Base-by-base conservation (phyloP, 2,329 filamentous ascomycete species). In the Colletotrichum cordylinicola region DNA sequence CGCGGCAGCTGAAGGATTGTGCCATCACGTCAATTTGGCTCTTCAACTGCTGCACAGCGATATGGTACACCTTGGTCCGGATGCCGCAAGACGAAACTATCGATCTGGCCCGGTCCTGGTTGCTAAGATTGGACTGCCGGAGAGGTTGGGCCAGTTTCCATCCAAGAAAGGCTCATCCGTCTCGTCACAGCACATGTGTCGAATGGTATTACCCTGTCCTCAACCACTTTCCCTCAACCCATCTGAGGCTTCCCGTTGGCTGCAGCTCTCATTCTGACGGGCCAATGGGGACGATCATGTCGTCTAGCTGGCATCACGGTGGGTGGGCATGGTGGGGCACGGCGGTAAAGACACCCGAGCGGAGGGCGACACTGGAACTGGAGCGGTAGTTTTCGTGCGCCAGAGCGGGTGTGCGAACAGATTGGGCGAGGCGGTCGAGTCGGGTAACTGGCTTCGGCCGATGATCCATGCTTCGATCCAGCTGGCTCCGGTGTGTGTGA, bases 341-440 rank as follows among this genome's bases (percentile, higher is more conserved):
- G 64, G 75, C 75, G 72, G 75, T 66, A 77, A 76, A 76, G 64
- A 75, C 58, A 76, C 67, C 72, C 67, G 67, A 70, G 67, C 37
- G 72, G 58, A 65, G 72, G 73, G 67, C 67, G 48, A 76, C 64
- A 70, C 39, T 74, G 27, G 65, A 61, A 69, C 55, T 67, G 70
- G 58, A 55, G 27, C 70, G 33, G 62, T 64, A 70, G 58, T 55
- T 73, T 16, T 52, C 43, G 43, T 52, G 61, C 52, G 58, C 48
- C 55, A n/a, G 55, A 35, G 29, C 72, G 52, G 65, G 71, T 72
- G 64, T 56, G 39, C 43, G 61, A 72, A 64, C 48, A 67, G 18
- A 67, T 31, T 52, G 43, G 70, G 62, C 48, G 73, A 73, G 56
- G 69, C 48, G 56, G 64, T 68, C 64, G 62, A 67, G 62, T 72